Evolutionary conservation across 257 asterid species (phyloP), one percentile per base, ranked within the genome.

Genomic region (Plantago ovata): DNA sequence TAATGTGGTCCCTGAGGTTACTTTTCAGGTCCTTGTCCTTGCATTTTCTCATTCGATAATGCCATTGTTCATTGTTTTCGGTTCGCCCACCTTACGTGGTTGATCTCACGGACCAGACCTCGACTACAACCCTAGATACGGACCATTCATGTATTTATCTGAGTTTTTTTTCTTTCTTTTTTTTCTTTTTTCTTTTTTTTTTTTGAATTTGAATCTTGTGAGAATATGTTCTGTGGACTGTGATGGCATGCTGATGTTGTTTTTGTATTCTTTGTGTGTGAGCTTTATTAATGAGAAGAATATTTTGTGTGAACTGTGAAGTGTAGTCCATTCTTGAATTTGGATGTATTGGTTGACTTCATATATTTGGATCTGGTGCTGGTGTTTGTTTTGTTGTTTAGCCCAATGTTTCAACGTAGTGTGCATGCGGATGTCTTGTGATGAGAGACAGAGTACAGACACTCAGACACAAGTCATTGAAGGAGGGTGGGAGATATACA

Each of bases 341-440:
- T 42, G 58, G 43, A 32, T 61, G 73, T 63, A 53, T 53, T 43
- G 4, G 15, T 51, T 60, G 19, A 32, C 63, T 49, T 9, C 12
- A 36, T 47, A 47, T 19, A 2, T 24, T 1, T 49, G 24, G 22
- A n/a, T 68, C 53, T 67, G 68, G 24, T 28, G 67, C 19, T 6
- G 39, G 3, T 59, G 41, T 64, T 40, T 61, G 40, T 61, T 47
- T 56, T 67, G 45, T 53, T 68, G 46, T 62, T 41, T 14, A n/a
- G n/a, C n/a, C n/a, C n/a, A n/a, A 20, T 63, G 67, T 58, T 59
- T 54, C 41, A 33, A 40, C 47, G 60, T 41, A 57, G 66, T 60
- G 58, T 72, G 77, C 63, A 56, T 56, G 70, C 46, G 72, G 32
- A 66, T 56, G 54, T 66, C 1, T 56, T 41, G 56, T 38, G 32